Evolutionary conservation across 768 basidiomycete species (phyloP), one percentile per base, ranked within the genome.

Genomic region (Cystobasidium tubakii): DNA sequence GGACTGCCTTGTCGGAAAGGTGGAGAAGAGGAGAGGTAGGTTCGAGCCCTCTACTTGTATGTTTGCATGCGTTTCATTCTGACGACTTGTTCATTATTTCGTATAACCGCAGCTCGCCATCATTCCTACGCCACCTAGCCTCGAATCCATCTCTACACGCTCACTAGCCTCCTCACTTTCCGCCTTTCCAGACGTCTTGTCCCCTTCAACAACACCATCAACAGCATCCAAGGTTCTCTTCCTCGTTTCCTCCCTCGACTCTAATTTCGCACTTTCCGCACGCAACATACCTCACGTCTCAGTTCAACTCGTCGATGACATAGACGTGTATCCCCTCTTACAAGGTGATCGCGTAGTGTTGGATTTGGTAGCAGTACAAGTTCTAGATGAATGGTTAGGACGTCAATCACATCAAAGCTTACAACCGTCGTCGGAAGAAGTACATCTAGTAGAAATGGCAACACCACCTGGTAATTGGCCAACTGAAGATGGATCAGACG

Each of bases 21-120:
- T 71, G 69, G 69, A 55, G 69, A 55, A 60, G 69, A 55, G 69
- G 69, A 2, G 69, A 71, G 46, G 66, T 67, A 27, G 4, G 66
- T 53, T 19, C 46, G 54, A 23, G 6, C 42, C 31, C 65, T 29
- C n/a, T n/a, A n/a, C n/a, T n/a, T n/a, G n/a, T n/a, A n/a, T n/a
- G n/a, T n/a, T n/a, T n/a, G n/a, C n/a, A n/a, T n/a, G n/a, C n/a
- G n/a, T n/a, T n/a, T n/a, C 21, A 9, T 55, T n/a, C 7, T 55
- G 53, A 55, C 7, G 53, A 55, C 53, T 9, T 23, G 9, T 55
- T n/a, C n/a, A n/a, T n/a, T n/a, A n/a, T n/a, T n/a, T n/a, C n/a
- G n/a, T n/a, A n/a, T n/a, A n/a, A 6, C 39, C 39, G 39, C 44
- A 67, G 55, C 53, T 57, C 69, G 29, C 69, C n/a, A 31, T 71